These are phyloP conservation scores for Fusarium subtropicale DNA, from an alignment of 2,329 filamentous ascomycete species.

Conservation along the genomic window DNA sequence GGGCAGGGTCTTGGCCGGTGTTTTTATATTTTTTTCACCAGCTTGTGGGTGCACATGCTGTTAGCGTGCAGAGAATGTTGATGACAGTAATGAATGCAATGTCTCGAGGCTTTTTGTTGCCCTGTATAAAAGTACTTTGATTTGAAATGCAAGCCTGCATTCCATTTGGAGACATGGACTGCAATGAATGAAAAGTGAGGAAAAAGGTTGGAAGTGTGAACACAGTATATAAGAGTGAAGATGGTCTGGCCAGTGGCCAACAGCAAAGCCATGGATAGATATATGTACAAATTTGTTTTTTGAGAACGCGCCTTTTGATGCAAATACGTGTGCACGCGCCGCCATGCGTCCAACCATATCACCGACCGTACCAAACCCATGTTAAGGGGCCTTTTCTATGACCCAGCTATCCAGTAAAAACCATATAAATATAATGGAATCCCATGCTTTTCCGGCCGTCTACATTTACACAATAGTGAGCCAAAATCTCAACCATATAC, in stretches of 20 bases:
- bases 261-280: conserved; percentile 33
- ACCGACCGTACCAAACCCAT: conserved; percentile 25
- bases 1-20: conserved; percentile 6
- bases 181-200: not conserved
- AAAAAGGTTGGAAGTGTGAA: conserved; percentile 18
- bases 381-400: conserved; percentile 13
- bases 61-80: conserved; percentile 15
- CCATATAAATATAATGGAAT: conserved; percentile 35
- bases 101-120: conserved; percentile 17
- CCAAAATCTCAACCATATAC: conserved; percentile 27
- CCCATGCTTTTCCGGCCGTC: conserved; percentile 31
- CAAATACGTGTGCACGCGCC: conserved; percentile 38
- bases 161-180: not conserved
- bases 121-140: not conserved
- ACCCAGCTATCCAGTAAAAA: conserved; percentile 19
- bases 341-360: conserved; percentile 27
- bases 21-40: conserved; percentile 15
- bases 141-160: not conserved
- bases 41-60: conserved; percentile 8
- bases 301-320: conserved; percentile 44
- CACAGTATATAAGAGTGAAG: conserved; percentile 45
- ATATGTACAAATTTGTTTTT: conserved; percentile 29
- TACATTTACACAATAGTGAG: conserved; percentile 42
- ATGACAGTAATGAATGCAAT: conserved; percentile 36
- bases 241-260: conserved; percentile 41